phyloP scores from a whole-genome alignment of 768 basidiomycete species.

The Kockovaella imperatae region DNA sequence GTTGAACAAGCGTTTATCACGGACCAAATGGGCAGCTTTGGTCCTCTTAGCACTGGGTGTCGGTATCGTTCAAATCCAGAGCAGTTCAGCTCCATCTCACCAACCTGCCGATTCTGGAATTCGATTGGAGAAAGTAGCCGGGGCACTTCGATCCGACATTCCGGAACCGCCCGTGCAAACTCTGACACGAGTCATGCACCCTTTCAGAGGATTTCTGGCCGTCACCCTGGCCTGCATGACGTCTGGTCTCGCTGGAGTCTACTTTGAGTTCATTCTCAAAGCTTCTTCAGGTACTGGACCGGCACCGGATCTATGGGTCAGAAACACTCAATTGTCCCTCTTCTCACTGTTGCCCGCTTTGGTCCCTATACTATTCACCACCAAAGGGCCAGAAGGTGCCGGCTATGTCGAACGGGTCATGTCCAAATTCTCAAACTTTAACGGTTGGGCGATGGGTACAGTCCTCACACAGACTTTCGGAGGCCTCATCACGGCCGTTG shows the following conservation, averaged over 20 bases:
- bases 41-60: conserved; percentile 80
- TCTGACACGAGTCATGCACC: conserved; percentile 59
- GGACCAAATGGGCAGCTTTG: conserved; percentile 75
- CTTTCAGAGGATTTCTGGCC: conserved; percentile 77
- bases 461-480: conserved; percentile 81
- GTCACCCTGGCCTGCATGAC: conserved; percentile 88
- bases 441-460: conserved; percentile 83
- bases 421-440: conserved; percentile 73
- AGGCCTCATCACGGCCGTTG: conserved; percentile 84
- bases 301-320: conserved; percentile 73
- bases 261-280: conserved; percentile 97
- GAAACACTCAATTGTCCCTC: conserved; percentile 89
- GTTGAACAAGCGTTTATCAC: conserved; percentile 64
- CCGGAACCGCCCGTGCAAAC: conserved; percentile 26
- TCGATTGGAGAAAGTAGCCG: conserved; percentile 19
- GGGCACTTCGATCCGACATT: conserved; percentile 22
- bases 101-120: background rate
- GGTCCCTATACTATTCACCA: conserved; percentile 59
- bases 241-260: conserved; percentile 91
- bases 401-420: conserved; percentile 28
- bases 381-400: conserved; percentile 39
- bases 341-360: conserved; percentile 88
- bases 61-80: conserved; percentile 85
- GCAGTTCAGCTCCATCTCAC: conserved; percentile 26
- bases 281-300: conserved; percentile 49